Base-by-base conservation (phyloP, 805 yeast genomes). In the Naumovozyma dairenensis region DNA sequence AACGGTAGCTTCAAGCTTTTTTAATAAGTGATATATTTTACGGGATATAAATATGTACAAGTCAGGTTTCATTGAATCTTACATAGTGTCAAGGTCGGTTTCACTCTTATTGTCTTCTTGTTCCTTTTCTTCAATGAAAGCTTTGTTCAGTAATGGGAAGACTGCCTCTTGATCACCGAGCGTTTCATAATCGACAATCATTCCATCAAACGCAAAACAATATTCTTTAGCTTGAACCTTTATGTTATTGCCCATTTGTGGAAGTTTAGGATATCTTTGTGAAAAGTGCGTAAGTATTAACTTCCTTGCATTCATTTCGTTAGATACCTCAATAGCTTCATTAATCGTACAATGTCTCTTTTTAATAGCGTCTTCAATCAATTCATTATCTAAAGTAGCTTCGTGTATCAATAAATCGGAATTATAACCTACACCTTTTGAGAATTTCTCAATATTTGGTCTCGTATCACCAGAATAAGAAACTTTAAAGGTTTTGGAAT, bases 401-500 rank as follows among this genome's bases (percentile, higher is more conserved):
- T 92, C 99, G 56, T 92, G 99, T 31, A 92, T 77, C 38, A 92
- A 65, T 31, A 92, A 55, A 50, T 85, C 89, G 18, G 84, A 72
- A 9, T 63, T 55, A 15, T 51, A 39, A 2, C 96, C 97, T 34
- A 83, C 70, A 2, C 60, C 65, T 2, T 62, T 48, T 0, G 80
- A 72, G 57, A 86, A 86, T 28, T 49, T 53, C 31, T 54, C 59
- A 3, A 60, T 49, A 42, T 75, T 77, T 1, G 98, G 98, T 47
- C 96, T 72, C 0, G 97, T 84, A 53, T 92, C 99, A 9, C 98
- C 98, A 2, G 96, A 85, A 53, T 83, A 92, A 1, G 96, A 79
- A 1, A 87, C 65, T 45, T 73, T 80, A 63, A 85, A 85, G 13
- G 55, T 59, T 6, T 43, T 38, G 6, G 43, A 35, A 3, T 39